A percentile compares a stretch with the other conserved stretches of the same genome.
These are phyloP conservation scores for Secale cereale DNA, from an alignment of 176 grass and related monocot genomes.

Conservation along the genomic window DNA sequence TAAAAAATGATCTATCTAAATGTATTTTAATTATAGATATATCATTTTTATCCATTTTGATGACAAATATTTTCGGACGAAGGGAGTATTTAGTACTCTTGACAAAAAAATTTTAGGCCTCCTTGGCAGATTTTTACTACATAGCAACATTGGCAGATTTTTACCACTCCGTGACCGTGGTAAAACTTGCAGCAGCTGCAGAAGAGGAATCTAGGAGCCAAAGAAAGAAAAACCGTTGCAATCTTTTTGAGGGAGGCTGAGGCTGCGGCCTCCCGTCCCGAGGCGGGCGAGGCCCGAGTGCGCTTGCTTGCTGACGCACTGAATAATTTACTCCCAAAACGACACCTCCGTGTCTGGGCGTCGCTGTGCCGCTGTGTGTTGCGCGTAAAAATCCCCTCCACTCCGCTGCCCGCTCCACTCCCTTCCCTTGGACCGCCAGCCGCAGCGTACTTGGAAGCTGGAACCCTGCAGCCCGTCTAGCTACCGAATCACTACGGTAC, in stretches of 20 bases:
- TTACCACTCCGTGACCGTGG: not conserved
- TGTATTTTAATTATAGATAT: no score
- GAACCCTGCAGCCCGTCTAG: not conserved
- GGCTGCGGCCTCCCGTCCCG: not conserved
- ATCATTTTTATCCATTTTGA: no score
- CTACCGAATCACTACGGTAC: not conserved
- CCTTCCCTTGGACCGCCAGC: conserved; percentile 14
- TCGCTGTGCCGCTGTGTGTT: not conserved
- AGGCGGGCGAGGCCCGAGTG: conserved; percentile 17
- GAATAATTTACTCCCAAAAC: conserved; percentile 42
- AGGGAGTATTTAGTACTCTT: no score
- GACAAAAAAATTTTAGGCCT: no score
- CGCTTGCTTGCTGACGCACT: conserved; percentile 15
- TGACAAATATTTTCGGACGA: no score
- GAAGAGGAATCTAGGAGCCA: not conserved
- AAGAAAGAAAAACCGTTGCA: not conserved
- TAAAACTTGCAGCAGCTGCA: not conserved
- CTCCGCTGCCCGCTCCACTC: not conserved
- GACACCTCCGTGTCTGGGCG: conserved; percentile 54
- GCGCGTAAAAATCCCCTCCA: not conserved
- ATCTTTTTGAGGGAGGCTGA: not conserved
- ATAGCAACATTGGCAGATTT: not conserved
- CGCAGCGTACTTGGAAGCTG: conserved; percentile 12
- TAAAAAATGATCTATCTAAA: no score
- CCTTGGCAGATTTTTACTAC: not conserved